phyloP scores from a whole-genome alignment of 2,329 filamentous ascomycete species.

The Fusarium veterinarium region DNA sequence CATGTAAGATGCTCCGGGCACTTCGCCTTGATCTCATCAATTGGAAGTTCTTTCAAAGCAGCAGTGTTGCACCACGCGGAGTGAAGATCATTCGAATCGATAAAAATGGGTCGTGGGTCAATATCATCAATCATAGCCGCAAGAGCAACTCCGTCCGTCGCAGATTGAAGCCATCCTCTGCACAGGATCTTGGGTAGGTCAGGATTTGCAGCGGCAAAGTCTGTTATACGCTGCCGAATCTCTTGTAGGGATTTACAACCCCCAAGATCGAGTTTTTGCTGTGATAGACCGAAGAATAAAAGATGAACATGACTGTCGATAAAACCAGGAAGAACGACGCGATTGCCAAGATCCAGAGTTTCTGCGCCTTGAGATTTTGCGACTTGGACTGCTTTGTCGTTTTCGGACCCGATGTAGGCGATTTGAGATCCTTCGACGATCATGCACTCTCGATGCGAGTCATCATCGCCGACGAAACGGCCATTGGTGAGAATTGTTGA shows the following conservation, averaged over 20 bases:
- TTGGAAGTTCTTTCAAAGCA: slow-evolving; percentile 58
- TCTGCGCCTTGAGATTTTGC: slow-evolving; percentile 14
- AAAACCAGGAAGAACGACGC: slow-evolving; percentile 59
- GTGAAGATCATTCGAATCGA: slow-evolving; percentile 63
- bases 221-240: slow-evolving; percentile 55
- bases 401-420: slow-evolving; percentile 6
- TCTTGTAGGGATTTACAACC: slow-evolving; percentile 56
- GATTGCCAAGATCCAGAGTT: slow-evolving; percentile 45
- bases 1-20: slow-evolving; percentile 59
- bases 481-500: neutral
- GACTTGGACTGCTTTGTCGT: neutral
- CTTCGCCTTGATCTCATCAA: slow-evolving; percentile 54
- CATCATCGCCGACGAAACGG: neutral
- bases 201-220: slow-evolving; percentile 55
- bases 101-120: slow-evolving; percentile 61
- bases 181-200: slow-evolving; percentile 58
- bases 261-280: slow-evolving; percentile 58
- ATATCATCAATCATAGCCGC: slow-evolving; percentile 57
- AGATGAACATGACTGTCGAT: slow-evolving; percentile 66
- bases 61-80: slow-evolving; percentile 63
- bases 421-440: slow-evolving; percentile 16
- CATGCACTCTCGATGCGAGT: slow-evolving; percentile 8
- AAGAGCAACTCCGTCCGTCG: slow-evolving; percentile 51
- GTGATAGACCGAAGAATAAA: slow-evolving; percentile 59
- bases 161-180: slow-evolving; percentile 61